Conservation (phyloP, 2,329 filamentous ascomycete species). For the Fusarium sp. region DNA sequence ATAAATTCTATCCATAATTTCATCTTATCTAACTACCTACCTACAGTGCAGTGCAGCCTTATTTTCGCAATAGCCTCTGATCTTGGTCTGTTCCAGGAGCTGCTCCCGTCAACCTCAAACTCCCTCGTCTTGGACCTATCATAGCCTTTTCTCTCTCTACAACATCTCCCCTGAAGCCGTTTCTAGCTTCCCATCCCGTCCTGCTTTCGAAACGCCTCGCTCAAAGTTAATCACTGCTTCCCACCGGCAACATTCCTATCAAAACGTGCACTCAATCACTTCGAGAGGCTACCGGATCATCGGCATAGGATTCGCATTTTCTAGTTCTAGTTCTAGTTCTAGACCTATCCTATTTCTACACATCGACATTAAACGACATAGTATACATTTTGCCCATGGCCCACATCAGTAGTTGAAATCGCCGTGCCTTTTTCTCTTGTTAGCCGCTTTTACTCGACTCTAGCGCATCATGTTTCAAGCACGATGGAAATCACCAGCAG, state of each 20-base stretch:
- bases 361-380: not conserved
- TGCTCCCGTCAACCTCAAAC: not conserved
- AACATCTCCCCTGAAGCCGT: not conserved
- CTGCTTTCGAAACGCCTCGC: constrained; percentile 16
- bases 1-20: not conserved
- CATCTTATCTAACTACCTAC: not conserved
- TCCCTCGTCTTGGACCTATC: not conserved
- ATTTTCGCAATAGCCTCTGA: not conserved
- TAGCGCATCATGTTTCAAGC: constrained; percentile 35
- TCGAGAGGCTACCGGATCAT: not conserved
- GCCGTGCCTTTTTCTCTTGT: not conserved
- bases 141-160: not conserved
- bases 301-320: constrained; percentile 2
- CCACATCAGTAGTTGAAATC: not conserved
- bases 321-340: not conserved
- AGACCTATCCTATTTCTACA: not conserved
- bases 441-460: not conserved
- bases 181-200: not conserved
- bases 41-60: not conserved
- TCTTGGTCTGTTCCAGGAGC: not conserved
- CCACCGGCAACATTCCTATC: constrained; percentile 16
- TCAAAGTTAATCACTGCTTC: constrained; percentile 23
- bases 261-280: constrained; percentile 1
- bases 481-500: constrained; percentile 36
- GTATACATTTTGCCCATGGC: constrained; percentile 5